Conservation (phyloP, 345 rosid species). For the Microcos paniculata region DNA sequence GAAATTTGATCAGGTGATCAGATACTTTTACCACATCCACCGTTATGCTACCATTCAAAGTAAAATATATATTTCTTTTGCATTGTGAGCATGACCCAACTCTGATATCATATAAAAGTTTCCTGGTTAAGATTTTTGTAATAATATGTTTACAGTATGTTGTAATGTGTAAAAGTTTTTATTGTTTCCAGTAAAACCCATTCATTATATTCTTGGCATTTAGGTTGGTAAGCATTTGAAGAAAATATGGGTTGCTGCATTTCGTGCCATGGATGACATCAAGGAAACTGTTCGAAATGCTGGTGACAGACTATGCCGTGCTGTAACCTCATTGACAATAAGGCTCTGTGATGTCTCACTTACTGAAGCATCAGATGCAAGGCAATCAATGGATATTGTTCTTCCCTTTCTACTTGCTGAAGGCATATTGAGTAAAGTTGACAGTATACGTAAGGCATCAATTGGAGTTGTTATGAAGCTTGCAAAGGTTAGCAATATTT, state of each 20-base stretch:
- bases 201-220: conserved; percentile 6
- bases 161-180: not conserved
- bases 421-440: conserved; percentile 92
- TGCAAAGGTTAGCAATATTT: conserved; percentile 61
- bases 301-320: conserved; percentile 83
- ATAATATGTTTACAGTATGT: not conserved
- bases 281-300: conserved; percentile 98
- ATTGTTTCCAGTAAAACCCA: not conserved
- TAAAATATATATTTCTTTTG: not conserved
- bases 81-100: not conserved
- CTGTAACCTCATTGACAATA: conserved; percentile 73
- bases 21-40: not conserved
- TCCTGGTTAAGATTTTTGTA: not conserved
- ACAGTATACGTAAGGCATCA: conserved; percentile 81
- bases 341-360: conserved; percentile 89
- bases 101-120: not conserved
- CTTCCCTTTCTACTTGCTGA: conserved; percentile 86
- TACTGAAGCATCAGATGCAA: conserved; percentile 74
- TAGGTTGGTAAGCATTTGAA: conserved; percentile 80
- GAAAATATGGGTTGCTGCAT: conserved; percentile 75
- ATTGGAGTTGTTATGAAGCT: conserved; percentile 97
- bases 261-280: conserved; percentile 99
- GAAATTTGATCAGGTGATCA: conserved; percentile 76
- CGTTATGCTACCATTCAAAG: not conserved
- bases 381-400: conserved; percentile 72